Conservation (phyloP, 2,329 filamentous ascomycete species). For the Chaetothyriales sp. region DNA sequence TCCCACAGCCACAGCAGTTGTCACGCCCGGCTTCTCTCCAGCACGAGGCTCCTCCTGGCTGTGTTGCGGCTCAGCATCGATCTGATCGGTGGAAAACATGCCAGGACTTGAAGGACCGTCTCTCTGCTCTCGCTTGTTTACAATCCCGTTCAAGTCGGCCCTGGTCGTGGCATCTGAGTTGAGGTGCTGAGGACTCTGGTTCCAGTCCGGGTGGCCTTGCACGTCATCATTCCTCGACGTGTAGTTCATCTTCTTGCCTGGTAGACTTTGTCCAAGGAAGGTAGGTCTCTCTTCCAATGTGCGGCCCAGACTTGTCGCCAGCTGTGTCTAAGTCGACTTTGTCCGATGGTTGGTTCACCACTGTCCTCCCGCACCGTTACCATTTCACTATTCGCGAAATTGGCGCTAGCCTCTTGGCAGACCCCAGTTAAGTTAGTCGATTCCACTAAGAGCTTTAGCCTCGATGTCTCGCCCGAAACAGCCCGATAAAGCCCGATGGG, state of each 20-base stretch:
- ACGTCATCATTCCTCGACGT: conserved; percentile 46
- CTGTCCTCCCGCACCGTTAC: too few species aligned
- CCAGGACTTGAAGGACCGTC: conserved; percentile 20
- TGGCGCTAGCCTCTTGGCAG: too few species aligned
- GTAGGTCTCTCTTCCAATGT: background rate
- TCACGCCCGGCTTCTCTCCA: background rate
- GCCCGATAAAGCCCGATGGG: too few species aligned
- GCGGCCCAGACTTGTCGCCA: background rate
- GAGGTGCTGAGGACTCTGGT: conserved; percentile 45
- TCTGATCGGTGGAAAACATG: conserved; percentile 4
- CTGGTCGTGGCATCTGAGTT: conserved; percentile 47
- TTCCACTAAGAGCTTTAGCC: too few species aligned
- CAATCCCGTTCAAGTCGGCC: conserved; percentile 46
- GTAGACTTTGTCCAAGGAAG: background rate
- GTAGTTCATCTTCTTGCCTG: conserved; percentile 41
- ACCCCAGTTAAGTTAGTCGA: too few species aligned
- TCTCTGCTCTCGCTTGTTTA: conserved; percentile 40
- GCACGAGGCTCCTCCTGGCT: conserved; percentile 2
- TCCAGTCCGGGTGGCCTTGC: conserved; percentile 38
- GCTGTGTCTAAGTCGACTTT: background rate
- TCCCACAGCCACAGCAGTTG: conserved; percentile 1
- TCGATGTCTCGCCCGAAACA: too few species aligned
- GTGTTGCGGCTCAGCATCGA: conserved; percentile 1
- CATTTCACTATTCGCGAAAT: too few species aligned
- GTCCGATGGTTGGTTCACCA: too few species aligned